These are phyloP conservation scores for Penicillium occitanis DNA, from an alignment of 2,329 filamentous ascomycete species.

Conservation along the genomic window DNA sequence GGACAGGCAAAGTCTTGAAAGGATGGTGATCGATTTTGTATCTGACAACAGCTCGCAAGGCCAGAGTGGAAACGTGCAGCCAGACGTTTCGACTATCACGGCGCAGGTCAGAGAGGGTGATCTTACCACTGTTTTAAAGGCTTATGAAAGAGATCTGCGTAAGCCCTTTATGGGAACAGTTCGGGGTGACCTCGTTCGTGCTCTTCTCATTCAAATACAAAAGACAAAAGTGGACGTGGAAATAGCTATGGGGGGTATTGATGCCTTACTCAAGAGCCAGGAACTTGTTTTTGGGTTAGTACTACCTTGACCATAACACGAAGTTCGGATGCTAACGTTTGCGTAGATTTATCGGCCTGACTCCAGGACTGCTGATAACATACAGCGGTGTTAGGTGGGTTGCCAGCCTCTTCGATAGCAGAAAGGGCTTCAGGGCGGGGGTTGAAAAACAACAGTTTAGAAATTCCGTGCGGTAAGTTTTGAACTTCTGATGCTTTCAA, in stretches of 20 bases:
- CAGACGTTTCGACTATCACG: conserved; percentile 71
- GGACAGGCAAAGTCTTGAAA: conserved; percentile 86
- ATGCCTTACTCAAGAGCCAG: conserved; percentile 90
- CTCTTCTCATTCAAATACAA: conserved; percentile 92
- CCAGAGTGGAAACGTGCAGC: conserved; percentile 54
- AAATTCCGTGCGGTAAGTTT: conserved; percentile 65
- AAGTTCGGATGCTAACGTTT: conserved; percentile 21
- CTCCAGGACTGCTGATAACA: conserved; percentile 85
- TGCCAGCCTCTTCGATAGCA: conserved; percentile 65
- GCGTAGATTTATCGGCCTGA: conserved; percentile 80
- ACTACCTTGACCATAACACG: background rate
- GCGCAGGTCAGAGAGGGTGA: conserved; percentile 86
- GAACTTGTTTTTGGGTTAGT: conserved; percentile 81
- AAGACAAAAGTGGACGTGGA: conserved; percentile 99
- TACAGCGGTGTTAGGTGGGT: conserved; percentile 74
- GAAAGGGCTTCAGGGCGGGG: conserved; percentile 65
- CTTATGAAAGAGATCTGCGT: conserved; percentile 85
- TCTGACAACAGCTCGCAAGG: conserved; percentile 67
- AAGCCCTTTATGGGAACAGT: conserved; percentile 80
- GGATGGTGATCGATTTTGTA: conserved; percentile 98
- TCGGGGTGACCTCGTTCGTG: conserved; percentile 81
- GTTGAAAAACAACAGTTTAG: conserved; percentile 69
- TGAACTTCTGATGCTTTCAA: background rate
- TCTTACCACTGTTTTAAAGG: conserved; percentile 83
- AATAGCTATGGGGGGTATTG: conserved; percentile 92